Base-by-base conservation (phyloP, 1,284 basidiomycete species). In the Rhodotorula sp. region DNA sequence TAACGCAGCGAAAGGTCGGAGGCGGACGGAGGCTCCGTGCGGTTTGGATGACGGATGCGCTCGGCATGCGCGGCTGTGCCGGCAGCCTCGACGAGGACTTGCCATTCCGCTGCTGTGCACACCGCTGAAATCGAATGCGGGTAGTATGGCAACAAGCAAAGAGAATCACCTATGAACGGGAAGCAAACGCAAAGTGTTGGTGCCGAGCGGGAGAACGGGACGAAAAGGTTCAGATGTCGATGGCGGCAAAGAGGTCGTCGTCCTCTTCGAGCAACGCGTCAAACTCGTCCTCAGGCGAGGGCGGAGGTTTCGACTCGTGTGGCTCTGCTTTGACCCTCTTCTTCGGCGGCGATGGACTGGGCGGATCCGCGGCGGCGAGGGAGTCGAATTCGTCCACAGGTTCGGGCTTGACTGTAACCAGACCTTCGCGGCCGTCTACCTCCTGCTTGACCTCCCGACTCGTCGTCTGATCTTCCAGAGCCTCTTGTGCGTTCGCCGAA, bases 221-320 rank as follows among this genome's bases (percentile, higher is more conserved):
- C 10, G 26, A 24, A 48, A 29, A 10, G 10, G 15, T 15, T 62
- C 51, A 68, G 15, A 64, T 10, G 45, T 61, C 69, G 37, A 72
- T 54, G 24, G 68, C 59, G 4, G 45, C 58, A 29, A 54, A 73
- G 14, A 62, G 14, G 18, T 62, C 61, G 37, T 62, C 61, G 61
- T 69, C 71, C 22, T 56, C 66, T 6, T 70, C 68, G 53, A 66
- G 69, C 20, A 71, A 62, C 45, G 65, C 70, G 60, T 74, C 65
- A 6, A 54, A 60, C 42, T 63, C 65, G 62, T 56, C 61, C 49
- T 6, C 51, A 48, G 37, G 74, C 75, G 53, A 17, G 29, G 29
- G 26, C 12, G 53, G 53, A n/a, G n/a, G 12, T 5, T 26, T 18
- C 26, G 26, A n/a, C 26, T 29, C 26, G 6, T 26, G n/a, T 29